Base-by-base conservation (phyloP, 495 filamentous ascomycete genomes). In the Aspergillus coremiiformis region DNA sequence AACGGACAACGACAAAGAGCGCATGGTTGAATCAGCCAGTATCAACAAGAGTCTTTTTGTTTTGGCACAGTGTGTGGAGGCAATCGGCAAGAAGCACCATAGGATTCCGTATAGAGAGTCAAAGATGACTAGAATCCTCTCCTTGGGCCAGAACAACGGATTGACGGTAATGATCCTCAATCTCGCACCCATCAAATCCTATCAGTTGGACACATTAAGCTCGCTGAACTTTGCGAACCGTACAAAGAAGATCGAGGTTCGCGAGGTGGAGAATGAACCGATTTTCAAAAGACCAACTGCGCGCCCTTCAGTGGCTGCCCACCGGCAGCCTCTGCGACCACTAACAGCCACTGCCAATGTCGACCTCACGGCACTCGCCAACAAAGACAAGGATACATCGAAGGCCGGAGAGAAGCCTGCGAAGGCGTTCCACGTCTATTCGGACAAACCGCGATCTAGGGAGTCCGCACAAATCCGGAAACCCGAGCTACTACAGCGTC, bases 41-140 rank as follows among this genome's bases (percentile, higher is more conserved):
- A 98, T 98, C 74, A 98, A 98, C 76, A 98, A 96, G 72, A 91
- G 85, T 55, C 76, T 98, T 10, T 98, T 98, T 59, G 90, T 95
- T 26, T 73, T 98, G 24, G 89, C 89, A 20, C 90, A 96, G 64
- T 98, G 93, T 60, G 90, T 97, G 39, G 93, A 98, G 68, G 93
- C 93, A 12, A 98, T 98, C 57, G 81, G 77, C 51, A 84, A 82
- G 61, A 86, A 87, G 61, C 80, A 85, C 46, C 79, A 79, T 46
- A 82, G 93, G 20, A 92, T 97, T 53, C 93, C 93, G 0, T 96
- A 94, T 63, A 80, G 90, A 48, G 93, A 98, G 65, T 89, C 84
- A 21, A 98, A 97, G 73, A 96, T 97, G 93, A 98, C 93, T 4
- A 78, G 93, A 30, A 96, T 98, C 27, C 66, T 98, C 24, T 91